Percentiles rank a stretch among this genome's conserved stretches.
Conservation (phyloP, 345 rosid species). For the Noccaea caerulescens region DNA sequence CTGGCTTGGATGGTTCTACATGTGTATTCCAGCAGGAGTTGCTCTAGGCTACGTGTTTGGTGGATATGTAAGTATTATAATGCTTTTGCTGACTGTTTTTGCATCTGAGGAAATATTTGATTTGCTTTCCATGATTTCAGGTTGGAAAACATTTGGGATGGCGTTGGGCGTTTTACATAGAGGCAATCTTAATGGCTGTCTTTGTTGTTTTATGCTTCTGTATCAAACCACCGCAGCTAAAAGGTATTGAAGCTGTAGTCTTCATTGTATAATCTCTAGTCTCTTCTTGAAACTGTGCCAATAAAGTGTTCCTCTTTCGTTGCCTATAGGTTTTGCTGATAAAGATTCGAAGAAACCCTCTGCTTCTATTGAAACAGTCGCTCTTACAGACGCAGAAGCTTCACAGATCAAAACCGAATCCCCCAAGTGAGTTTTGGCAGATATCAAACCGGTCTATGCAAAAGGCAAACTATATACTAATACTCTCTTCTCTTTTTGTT, state of each 20-base stretch:
- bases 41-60: constrained; percentile 94
- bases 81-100: constrained; percentile 21
- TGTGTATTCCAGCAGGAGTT: constrained; percentile 94
- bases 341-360: constrained; percentile 56
- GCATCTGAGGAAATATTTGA: background rate
- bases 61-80: constrained; percentile 67
- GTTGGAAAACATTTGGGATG: constrained; percentile 70
- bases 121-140: constrained; percentile 44
- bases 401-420: constrained; percentile 19
- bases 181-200: constrained; percentile 82
- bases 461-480: background rate
- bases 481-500: background rate
- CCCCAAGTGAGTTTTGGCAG: constrained; percentile 39
- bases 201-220: constrained; percentile 74
- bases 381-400: constrained; percentile 32
- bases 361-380: constrained; percentile 53
- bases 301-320: background rate
- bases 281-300: background rate
- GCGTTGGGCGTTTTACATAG: constrained; percentile 90
- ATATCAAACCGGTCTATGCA: constrained; percentile 4
- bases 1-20: constrained; percentile 94
- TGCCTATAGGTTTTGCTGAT: constrained; percentile 69
- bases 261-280: background rate
- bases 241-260: constrained; percentile 54
- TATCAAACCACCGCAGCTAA: constrained; percentile 83